Conservation (phyloP, 768 basidiomycete genomes). For the Podaxis mareebaensis region DNA sequence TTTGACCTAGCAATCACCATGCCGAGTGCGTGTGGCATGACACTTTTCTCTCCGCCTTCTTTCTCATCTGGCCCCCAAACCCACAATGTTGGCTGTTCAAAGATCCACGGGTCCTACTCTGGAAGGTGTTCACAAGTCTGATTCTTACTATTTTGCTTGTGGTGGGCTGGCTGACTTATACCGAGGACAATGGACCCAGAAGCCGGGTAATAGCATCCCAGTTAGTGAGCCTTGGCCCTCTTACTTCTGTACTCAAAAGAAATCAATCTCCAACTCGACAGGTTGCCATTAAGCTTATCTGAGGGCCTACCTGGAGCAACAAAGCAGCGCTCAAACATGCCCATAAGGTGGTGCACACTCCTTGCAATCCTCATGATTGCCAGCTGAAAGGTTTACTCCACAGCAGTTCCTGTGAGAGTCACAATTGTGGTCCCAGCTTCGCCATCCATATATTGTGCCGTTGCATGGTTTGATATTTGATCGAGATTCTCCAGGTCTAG, state of each 20-base stretch:
- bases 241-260: background rate
- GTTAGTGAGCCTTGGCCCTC: background rate
- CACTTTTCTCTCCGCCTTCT: too few species aligned
- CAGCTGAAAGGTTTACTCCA: background rate
- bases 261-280: background rate
- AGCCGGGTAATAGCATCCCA: background rate
- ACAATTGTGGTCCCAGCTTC: constrained; percentile 15
- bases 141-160: constrained; percentile 17
- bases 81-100: too few species aligned
- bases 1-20: too few species aligned
- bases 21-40: too few species aligned
- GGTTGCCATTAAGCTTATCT: constrained; percentile 18
- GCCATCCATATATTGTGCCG: constrained; percentile 16
- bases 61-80: too few species aligned
- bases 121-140: constrained; percentile 6
- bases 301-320: constrained; percentile 3
- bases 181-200: constrained; percentile 16
- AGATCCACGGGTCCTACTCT: background rate
- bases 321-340: background rate
- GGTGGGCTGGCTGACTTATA: constrained; percentile 21
- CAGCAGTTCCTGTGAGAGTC: constrained; percentile 20
- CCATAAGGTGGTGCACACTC: background rate
- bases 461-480: constrained; percentile 21
- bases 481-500: constrained; percentile 17
- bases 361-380: background rate